Percentiles rank a stretch among this genome's conserved stretches.
Evolutionary conservation across 2,329 filamentous ascomycete genomes (phyloP).

Genomic region (Remersonia thermophila): DNA sequence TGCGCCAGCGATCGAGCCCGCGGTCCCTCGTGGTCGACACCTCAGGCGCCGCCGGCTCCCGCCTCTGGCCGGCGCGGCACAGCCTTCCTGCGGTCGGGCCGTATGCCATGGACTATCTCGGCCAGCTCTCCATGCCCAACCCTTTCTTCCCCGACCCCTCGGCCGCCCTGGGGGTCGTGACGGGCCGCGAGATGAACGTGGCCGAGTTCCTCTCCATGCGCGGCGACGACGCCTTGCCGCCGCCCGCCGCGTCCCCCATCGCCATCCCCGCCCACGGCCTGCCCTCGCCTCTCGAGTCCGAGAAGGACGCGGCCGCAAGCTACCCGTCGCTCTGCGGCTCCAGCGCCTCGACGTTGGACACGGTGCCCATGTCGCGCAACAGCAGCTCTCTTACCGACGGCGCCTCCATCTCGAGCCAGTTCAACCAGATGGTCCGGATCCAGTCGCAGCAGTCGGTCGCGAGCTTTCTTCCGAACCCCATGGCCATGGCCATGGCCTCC

Average conservation of each 20-base stretch:
- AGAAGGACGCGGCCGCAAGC: conserved; percentile 13
- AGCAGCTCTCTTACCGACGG: conserved; percentile 28
- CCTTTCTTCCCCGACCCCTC: conserved; percentile 9
- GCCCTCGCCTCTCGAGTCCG: conserved; percentile 7
- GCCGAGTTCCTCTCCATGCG: conserved; percentile 15
- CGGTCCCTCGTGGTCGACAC: conserved; percentile 24
- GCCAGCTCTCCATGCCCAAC: conserved; percentile 11
- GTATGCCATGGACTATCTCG: conserved; percentile 9
- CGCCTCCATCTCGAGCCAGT: conserved; percentile 18
- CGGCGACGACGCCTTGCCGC: neutral
- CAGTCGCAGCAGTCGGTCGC: conserved; percentile 26
- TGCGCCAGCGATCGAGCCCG: conserved; percentile 26
- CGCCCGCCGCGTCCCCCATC: conserved; percentile 10
- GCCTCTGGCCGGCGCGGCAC: conserved; percentile 11
- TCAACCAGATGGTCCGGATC: conserved; percentile 26
- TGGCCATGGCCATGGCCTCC: neutral
- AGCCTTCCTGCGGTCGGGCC: conserved; percentile 7
- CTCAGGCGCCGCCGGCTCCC: conserved; percentile 16
- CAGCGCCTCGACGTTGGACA: conserved; percentile 27
- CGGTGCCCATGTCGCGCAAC: conserved; percentile 28
- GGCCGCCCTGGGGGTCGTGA: neutral
- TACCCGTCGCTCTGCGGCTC: conserved; percentile 30
- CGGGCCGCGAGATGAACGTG: conserved; percentile 13
- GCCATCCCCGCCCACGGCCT: conserved; percentile 10
- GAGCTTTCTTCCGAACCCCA: conserved; percentile 11